Conservation (phyloP, 2,329 filamentous ascomycete genomes). For the Alternaria sp. region DNA sequence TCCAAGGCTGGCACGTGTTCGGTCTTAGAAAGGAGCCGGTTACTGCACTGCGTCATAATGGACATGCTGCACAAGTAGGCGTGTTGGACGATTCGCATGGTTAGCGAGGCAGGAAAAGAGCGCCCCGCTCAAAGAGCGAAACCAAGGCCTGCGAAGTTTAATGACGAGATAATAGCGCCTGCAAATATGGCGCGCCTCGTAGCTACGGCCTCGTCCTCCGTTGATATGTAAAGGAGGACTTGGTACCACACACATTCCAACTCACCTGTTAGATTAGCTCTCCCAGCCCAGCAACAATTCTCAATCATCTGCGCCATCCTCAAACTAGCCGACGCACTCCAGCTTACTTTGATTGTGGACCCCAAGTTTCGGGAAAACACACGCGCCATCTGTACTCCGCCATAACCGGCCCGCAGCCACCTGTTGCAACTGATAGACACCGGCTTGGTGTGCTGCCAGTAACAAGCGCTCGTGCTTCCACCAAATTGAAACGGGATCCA, state of each 20-base stretch:
- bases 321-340: constrained; percentile 29
- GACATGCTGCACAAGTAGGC: constrained; percentile 14
- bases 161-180: constrained; percentile 32
- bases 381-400: constrained; percentile 26
- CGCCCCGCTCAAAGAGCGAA: constrained; percentile 17
- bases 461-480: constrained; percentile 26
- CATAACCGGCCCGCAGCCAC: constrained; percentile 39
- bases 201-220: constrained; percentile 3
- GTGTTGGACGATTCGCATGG: constrained; percentile 20
- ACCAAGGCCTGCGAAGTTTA: constrained; percentile 26
- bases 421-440: constrained; percentile 37
- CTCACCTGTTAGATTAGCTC: constrained; percentile 18
- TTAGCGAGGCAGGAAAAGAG: constrained; percentile 13
- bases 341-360: constrained; percentile 36
- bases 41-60: constrained; percentile 29
- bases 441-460: constrained; percentile 27
- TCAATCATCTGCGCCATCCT: constrained; percentile 4
- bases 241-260: constrained; percentile 11
- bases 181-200: constrained; percentile 8
- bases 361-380: constrained; percentile 26
- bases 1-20: constrained; percentile 21
- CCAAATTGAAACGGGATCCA: constrained; percentile 42
- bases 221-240: constrained; percentile 9
- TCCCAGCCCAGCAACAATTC: constrained; percentile 14
- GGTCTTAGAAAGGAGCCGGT: constrained; percentile 11